Conservation (phyloP, 1,139 yeast species). For the Candida sp. region DNA sequence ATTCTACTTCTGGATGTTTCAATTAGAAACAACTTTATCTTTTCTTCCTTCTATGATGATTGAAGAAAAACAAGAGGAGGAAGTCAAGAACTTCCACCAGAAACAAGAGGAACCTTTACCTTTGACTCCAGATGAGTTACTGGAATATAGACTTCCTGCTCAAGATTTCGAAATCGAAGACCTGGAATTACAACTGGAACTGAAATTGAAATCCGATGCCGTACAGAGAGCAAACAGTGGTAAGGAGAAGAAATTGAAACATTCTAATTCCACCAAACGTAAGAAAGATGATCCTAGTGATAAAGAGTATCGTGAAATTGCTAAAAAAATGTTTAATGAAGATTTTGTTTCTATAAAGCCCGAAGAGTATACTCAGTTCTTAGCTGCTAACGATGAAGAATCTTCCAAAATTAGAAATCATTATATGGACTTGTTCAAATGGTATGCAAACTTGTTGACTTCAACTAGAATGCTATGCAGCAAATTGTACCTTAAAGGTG, state of each 20-base stretch:
- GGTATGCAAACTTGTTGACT: constrained; percentile 49
- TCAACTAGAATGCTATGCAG: constrained; percentile 63
- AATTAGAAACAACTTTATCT: background rate
- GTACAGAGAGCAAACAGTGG: background rate
- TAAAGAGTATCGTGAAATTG: constrained; percentile 27
- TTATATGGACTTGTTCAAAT: constrained; percentile 47
- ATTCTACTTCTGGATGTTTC: too few relatives aligned
- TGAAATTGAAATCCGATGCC: too few relatives aligned
- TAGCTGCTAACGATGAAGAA: constrained; percentile 43
- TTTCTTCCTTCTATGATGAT: background rate
- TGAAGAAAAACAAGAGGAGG: background rate
- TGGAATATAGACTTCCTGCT: background rate
- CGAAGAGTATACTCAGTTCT: constrained; percentile 44
- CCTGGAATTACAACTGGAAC: too few relatives aligned
- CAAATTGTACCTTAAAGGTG: constrained; percentile 72
- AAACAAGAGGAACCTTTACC: background rate
- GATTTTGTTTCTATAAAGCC: constrained; percentile 43
- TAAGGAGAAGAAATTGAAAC: background rate
- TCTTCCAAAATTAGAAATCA: constrained; percentile 35
- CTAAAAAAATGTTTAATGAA: constrained; percentile 34
- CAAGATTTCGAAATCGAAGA: too few relatives aligned
- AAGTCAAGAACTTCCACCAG: background rate
- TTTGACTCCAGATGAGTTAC: background rate
- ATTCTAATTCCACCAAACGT: background rate
- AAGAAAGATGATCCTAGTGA: background rate